These are phyloP conservation scores for Penicillium sp. DNA, from an alignment of 2,329 filamentous ascomycete species.

Conservation along the genomic window DNA sequence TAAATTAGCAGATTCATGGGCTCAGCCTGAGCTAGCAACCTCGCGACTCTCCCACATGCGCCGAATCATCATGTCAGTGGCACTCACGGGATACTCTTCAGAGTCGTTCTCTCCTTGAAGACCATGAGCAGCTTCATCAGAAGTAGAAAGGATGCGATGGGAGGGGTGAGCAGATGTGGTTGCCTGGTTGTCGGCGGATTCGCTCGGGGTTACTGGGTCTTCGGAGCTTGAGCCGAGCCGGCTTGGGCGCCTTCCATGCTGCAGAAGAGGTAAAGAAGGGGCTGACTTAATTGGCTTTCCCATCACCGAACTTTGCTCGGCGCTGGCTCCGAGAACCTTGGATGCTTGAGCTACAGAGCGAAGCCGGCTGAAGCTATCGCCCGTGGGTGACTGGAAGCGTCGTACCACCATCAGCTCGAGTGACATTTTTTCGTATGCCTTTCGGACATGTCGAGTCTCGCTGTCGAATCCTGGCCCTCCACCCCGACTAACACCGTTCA, in stretches of 20 bases:
- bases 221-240: slow-evolving; percentile 24
- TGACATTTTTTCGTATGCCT: slow-evolving; percentile 43
- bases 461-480: slow-evolving; percentile 29
- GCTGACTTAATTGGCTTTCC: slow-evolving; percentile 34
- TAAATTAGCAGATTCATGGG: slow-evolving; percentile 4
- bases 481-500: slow-evolving; percentile 28
- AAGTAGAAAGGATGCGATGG: slow-evolving; percentile 33
- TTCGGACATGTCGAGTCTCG: slow-evolving; percentile 39
- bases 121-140: slow-evolving; percentile 28
- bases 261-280: slow-evolving; percentile 30
- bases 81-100: slow-evolving; percentile 26
- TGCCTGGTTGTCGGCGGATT: slow-evolving; percentile 23
- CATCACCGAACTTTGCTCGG: slow-evolving; percentile 16
- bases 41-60: slow-evolving; percentile 44
- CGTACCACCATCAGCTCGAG: slow-evolving; percentile 44
- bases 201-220: slow-evolving; percentile 26
- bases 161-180: slow-evolving; percentile 29
- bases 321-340: slow-evolving; percentile 9
- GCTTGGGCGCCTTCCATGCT: slow-evolving; percentile 20
- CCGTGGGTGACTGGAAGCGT: slow-evolving; percentile 43
- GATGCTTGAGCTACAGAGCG: slow-evolving; percentile 24
- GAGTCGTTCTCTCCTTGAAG: slow-evolving; percentile 19
- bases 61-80: slow-evolving; percentile 39
- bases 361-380: slow-evolving; percentile 41
- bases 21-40: slow-evolving; percentile 34